phyloP scores from a whole-genome alignment of 768 basidiomycete species.

The Podaxis sp. region DNA sequence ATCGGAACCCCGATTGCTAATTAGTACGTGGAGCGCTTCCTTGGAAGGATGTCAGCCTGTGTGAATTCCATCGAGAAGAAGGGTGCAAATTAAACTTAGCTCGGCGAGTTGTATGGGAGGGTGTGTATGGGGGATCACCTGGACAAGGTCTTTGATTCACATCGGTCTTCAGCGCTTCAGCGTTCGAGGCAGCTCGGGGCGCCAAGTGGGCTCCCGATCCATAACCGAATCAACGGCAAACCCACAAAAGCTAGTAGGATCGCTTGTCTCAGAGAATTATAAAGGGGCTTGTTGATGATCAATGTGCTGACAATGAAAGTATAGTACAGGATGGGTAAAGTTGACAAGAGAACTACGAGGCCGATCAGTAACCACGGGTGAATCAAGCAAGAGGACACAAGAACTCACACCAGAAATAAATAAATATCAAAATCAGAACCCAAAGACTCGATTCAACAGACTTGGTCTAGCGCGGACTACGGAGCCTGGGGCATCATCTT shows the following conservation, averaged over 20 bases:
- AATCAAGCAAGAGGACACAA: neutral
- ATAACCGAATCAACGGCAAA: neutral
- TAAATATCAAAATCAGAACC: constrained; percentile 43
- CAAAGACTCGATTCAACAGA: constrained; percentile 52
- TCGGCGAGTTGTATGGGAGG: neutral
- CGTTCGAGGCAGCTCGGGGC: neutral
- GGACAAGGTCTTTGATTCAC: neutral
- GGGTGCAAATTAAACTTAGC: constrained; percentile 11
- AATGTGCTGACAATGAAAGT: neutral
- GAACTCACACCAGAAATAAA: constrained; percentile 11
- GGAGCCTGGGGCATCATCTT: constrained; percentile 30
- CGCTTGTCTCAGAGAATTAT: neutral
- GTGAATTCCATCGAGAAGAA: neutral
- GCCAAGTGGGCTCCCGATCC: neutral
- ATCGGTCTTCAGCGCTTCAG: neutral
- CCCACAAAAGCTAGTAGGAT: neutral
- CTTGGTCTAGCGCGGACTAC: constrained; percentile 42
- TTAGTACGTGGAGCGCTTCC: no score
- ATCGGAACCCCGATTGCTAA: neutral
- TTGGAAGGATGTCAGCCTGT: neutral
- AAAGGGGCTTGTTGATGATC: neutral
- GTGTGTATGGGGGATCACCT: neutral
- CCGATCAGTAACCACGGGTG: neutral
- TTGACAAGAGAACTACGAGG: neutral
- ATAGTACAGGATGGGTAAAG: constrained; percentile 1